A percentile compares a stretch with the other conserved stretches of the same genome.
These are phyloP conservation scores for Lathyrus aphaca DNA, from an alignment of 306 rosid genomes.

Conservation along the genomic window DNA sequence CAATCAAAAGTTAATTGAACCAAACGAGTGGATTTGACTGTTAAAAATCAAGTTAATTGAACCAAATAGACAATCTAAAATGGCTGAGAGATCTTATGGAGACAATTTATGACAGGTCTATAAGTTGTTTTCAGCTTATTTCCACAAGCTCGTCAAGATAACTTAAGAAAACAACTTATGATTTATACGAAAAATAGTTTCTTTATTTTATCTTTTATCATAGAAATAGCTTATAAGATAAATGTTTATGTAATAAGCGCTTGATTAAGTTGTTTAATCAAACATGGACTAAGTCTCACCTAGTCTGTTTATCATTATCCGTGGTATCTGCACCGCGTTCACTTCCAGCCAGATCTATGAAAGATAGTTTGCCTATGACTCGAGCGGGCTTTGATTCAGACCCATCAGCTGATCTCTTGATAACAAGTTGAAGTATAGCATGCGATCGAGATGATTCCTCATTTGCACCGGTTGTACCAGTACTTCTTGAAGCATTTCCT, in stretches of 20 bases:
- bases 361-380: constrained; percentile 76
- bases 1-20: constrained; percentile 7
- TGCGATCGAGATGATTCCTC: constrained; percentile 92
- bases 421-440: constrained; percentile 85
- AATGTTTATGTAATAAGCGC: background rate
- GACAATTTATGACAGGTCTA: background rate
- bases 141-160: background rate
- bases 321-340: constrained; percentile 90
- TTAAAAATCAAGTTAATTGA: constrained; percentile 4
- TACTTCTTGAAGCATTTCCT: constrained; percentile 76
- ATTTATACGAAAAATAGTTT: background rate
- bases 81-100: background rate
- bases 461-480: constrained; percentile 85
- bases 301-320: constrained; percentile 78
- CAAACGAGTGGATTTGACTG: constrained; percentile 5
- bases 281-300: constrained; percentile 41
- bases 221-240: background rate
- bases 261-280: background rate
- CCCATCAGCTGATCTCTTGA: constrained; percentile 70
- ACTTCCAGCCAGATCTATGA: constrained; percentile 90
- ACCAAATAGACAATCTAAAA: constrained; percentile 21
- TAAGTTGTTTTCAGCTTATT: background rate
- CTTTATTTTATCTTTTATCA: background rate
- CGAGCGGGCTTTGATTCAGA: constrained; percentile 71
- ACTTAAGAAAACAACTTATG: background rate